Conservation (phyloP, 2,329 filamentous ascomycete species). For the Colletotrichum sp. region DNA sequence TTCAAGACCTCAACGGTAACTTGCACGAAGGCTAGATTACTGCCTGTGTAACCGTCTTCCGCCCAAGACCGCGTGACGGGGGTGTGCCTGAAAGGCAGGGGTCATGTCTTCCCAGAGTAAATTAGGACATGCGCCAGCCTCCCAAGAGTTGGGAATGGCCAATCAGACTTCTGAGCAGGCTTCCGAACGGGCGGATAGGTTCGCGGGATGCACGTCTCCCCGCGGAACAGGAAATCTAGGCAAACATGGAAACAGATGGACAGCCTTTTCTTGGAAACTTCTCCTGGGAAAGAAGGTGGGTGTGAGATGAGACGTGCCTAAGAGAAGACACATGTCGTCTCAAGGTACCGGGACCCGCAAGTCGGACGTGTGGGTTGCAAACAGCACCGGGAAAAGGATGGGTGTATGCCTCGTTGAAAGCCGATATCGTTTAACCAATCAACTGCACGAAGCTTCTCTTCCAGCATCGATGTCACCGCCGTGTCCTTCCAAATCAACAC, state of each 20-base stretch:
- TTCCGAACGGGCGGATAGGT: background rate
- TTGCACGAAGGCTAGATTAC: background rate
- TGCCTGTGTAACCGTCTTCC: background rate
- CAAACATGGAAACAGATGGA: background rate
- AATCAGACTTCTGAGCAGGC: background rate
- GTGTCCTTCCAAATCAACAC: background rate
- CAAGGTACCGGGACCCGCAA: background rate
- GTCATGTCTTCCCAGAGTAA: background rate
- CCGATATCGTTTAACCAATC: background rate
- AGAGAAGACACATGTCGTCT: background rate
- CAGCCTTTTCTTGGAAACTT: background rate
- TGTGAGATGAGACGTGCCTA: background rate
- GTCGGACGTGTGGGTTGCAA: background rate
- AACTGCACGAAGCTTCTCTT: background rate
- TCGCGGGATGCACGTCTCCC: background rate
- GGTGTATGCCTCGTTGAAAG: background rate
- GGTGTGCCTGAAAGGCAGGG: background rate
- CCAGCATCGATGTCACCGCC: background rate
- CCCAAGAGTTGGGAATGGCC: constrained; percentile 11
- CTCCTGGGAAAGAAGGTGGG: background rate
- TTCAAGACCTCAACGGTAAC: background rate
- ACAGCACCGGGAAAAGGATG: background rate
- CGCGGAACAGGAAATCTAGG: background rate
- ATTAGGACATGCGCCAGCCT: background rate
- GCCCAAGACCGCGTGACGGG: background rate